These are phyloP conservation scores for Lathyrus oleraceus DNA, from an alignment of 306 rosid species.

Conservation along the genomic window DNA sequence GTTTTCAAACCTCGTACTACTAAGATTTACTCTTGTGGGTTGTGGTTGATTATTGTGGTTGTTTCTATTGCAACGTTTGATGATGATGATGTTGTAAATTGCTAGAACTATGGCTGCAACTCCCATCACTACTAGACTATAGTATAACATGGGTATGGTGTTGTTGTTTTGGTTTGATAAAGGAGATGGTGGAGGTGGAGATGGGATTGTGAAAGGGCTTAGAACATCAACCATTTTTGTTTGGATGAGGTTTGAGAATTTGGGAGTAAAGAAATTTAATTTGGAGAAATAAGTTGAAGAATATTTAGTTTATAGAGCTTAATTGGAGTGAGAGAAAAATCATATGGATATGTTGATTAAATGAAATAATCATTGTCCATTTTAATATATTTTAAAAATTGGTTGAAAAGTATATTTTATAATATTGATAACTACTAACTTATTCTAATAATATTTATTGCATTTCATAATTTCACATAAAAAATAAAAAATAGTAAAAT, in stretches of 20 bases:
- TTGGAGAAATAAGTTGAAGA: background rate
- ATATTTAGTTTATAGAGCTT: background rate
- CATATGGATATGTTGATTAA: background rate
- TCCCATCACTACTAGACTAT: conserved; percentile 67
- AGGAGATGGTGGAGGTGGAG: conserved; percentile 18
- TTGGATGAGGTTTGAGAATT: background rate
- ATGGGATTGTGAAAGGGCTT: conserved; percentile 9
- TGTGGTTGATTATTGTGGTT: background rate
- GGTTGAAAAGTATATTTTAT: background rate
- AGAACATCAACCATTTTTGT: conserved; percentile 1
- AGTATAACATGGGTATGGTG: conserved; percentile 65
- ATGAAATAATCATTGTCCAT: background rate
- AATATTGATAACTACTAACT: background rate
- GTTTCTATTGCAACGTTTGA: conserved; percentile 1
- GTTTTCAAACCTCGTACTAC: conserved; percentile 5
- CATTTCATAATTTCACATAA: too few relatives aligned
- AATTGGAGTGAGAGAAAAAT: background rate
- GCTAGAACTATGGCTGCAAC: conserved; percentile 56
- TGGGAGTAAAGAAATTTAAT: background rate
- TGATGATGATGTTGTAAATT: conserved; percentile 69
- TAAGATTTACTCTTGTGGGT: background rate
- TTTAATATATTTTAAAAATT: background rate
- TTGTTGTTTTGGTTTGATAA: conserved; percentile 38
- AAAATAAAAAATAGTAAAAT: too few relatives aligned
- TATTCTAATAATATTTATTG: too few relatives aligned